phyloP scores from a whole-genome alignment of 2,329 filamentous ascomycete genomes.

The Pseudopithomyces maydicus region DNA sequence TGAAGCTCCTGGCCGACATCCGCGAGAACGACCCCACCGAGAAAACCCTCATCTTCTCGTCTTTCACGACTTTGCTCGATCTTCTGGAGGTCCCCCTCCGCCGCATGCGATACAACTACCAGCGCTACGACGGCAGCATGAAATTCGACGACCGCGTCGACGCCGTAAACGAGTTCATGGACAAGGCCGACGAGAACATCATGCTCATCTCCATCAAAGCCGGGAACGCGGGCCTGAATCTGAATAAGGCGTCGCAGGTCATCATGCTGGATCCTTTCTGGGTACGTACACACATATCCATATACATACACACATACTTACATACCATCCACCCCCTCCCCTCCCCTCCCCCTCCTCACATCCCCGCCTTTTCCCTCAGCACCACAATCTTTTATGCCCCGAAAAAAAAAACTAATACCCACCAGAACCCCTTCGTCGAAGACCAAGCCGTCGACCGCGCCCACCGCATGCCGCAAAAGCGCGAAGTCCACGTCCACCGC shows the following conservation, averaged over 20 bases:
- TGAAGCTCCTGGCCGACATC: slow-evolving; percentile 65
- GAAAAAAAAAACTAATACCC: slow-evolving; percentile 2
- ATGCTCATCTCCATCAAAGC: slow-evolving; percentile 82
- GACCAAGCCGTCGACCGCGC: slow-evolving; percentile 91
- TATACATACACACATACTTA: background rate
- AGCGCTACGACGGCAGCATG: slow-evolving; percentile 81
- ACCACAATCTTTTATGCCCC: too few species aligned
- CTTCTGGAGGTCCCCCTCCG: slow-evolving; percentile 74
- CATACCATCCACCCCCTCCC: too few species aligned
- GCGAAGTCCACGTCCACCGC: slow-evolving; percentile 77
- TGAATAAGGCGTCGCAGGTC: slow-evolving; percentile 81
- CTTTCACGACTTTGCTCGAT: slow-evolving; percentile 80
- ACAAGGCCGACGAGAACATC: slow-evolving; percentile 64
- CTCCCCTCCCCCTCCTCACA: too few species aligned
- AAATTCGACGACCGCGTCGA: slow-evolving; percentile 67
- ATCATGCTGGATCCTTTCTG: slow-evolving; percentile 93
- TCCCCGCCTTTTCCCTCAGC: too few species aligned
- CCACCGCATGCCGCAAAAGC: slow-evolving; percentile 81
- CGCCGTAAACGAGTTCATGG: slow-evolving; percentile 70
- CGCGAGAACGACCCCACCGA: slow-evolving; percentile 59
- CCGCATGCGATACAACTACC: slow-evolving; percentile 62
- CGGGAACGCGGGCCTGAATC: slow-evolving; percentile 84
- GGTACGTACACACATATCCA: background rate
- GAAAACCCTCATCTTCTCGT: slow-evolving; percentile 82
- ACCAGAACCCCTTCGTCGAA: slow-evolving; percentile 82